Evolutionary conservation across 371 early-diverging fungal species (phyloP).

Genomic region (Funneliformis caledonium): DNA sequence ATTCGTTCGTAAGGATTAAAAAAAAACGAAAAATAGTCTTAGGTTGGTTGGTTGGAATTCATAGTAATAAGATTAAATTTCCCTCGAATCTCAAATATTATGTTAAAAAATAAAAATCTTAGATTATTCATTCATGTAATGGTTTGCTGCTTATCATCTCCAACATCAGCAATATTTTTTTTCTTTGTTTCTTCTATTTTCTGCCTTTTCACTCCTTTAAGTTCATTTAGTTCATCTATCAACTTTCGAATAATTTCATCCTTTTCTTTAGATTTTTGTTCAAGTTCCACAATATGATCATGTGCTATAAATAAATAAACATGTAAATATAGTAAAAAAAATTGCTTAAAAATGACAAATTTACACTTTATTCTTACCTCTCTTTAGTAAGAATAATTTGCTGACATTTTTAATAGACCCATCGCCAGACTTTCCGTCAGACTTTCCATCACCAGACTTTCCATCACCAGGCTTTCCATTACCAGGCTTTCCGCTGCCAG

Average conservation of each 20-base stretch:
- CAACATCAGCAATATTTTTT: neutral
- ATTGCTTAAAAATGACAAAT: neutral
- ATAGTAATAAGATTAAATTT: neutral
- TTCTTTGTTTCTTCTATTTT: slow-evolving; percentile 5
- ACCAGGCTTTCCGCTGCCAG: neutral
- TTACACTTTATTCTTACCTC: slow-evolving; percentile 11
- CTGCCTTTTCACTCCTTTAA: slow-evolving; percentile 4
- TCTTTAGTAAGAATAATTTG: slow-evolving; percentile 36
- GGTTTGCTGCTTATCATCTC: neutral
- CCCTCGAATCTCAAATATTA: neutral
- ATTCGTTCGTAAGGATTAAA: neutral
- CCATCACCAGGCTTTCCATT: neutral
- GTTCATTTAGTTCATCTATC: slow-evolving; percentile 8
- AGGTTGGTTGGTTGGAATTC: neutral
- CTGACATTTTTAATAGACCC: slow-evolving; percentile 28
- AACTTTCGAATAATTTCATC: slow-evolving; percentile 32
- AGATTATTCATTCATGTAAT: neutral
- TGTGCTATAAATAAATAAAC: slow-evolving; percentile 11
- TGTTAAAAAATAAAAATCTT: neutral
- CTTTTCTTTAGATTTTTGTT: slow-evolving; percentile 21
- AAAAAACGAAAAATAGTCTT: neutral
- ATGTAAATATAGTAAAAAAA: neutral
- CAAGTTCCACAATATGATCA: slow-evolving; percentile 39
- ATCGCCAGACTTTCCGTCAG: slow-evolving; percentile 1
- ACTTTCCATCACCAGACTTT: too few relatives aligned